phyloP scores from a whole-genome alignment of 1,284 basidiomycete species.

The Pyrrhoderma lamaoense region DNA sequence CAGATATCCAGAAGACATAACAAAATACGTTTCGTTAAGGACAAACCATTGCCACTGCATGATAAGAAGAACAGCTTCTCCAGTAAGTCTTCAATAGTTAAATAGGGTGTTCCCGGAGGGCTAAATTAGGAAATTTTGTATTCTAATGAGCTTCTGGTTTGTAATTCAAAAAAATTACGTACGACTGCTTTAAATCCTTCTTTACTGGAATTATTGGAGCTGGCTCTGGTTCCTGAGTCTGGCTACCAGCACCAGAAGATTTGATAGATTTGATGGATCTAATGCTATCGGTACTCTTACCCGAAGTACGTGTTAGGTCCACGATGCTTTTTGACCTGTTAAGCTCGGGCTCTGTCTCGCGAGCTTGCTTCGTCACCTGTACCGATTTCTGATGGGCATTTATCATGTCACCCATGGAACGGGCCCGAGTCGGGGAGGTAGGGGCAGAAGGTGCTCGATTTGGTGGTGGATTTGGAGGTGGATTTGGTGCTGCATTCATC shows the following conservation, averaged over 20 bases:
- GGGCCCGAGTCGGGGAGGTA: constrained; percentile 40
- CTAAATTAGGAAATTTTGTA: neutral
- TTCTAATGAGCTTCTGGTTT: neutral
- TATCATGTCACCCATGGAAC: constrained; percentile 52
- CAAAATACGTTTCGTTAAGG: neutral
- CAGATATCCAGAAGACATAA: neutral
- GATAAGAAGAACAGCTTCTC: constrained; percentile 71
- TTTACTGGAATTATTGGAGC: constrained; percentile 2
- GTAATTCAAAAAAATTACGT: neutral
- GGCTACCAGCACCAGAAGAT: too few species aligned
- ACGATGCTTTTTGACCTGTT: constrained; percentile 14
- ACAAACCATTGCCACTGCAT: constrained; percentile 70
- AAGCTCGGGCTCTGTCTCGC: constrained; percentile 1
- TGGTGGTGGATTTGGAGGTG: neutral
- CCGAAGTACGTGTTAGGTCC: constrained; percentile 9
- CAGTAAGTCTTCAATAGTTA: constrained; percentile 64
- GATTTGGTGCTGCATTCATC: neutral
- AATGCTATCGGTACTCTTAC: constrained; percentile 12
- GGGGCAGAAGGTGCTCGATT: constrained; percentile 13
- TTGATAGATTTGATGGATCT: neutral
- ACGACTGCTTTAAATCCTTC: constrained; percentile 12
- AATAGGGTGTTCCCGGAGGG: constrained; percentile 53
- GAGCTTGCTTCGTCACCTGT: neutral
- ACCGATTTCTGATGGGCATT: constrained; percentile 18
- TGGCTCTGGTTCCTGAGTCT: constrained; percentile 4